Conservation (phyloP, 495 filamentous ascomycete genomes). For the Astrothelium macrocarpum region DNA sequence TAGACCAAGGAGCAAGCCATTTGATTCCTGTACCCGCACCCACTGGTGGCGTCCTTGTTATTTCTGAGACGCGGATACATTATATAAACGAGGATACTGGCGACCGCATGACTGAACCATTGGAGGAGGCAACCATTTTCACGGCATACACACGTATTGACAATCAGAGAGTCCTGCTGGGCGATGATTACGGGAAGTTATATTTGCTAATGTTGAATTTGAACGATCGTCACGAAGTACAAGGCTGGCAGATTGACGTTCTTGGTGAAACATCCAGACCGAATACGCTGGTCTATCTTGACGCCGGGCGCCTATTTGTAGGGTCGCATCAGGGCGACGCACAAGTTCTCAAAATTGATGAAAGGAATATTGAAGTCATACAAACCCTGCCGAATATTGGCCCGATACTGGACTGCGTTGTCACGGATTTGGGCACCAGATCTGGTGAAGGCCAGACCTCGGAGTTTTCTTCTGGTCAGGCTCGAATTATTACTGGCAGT, state of each 20-base stretch:
- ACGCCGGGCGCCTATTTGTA: conserved; percentile 64
- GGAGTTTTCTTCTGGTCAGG: conserved; percentile 90
- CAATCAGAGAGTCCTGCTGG: conserved; percentile 68
- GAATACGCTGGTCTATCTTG: conserved; percentile 68
- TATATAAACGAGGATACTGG: conserved; percentile 69
- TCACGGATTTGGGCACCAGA: conserved; percentile 89
- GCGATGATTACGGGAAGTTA: conserved; percentile 79
- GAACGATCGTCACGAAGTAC: conserved; percentile 52
- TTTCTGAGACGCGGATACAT: conserved; percentile 74
- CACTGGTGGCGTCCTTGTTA: conserved; percentile 51
- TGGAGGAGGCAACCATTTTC: conserved; percentile 70
- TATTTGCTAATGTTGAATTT: conserved; percentile 68
- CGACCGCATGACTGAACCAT: conserved; percentile 46
- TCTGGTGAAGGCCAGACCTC: conserved; percentile 67
- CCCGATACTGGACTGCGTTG: conserved; percentile 82
- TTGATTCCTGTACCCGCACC: conserved; percentile 73
- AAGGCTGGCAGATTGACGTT: conserved; percentile 54
- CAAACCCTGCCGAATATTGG: conserved; percentile 80
- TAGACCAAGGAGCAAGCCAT: conserved; percentile 66
- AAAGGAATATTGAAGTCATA: conserved; percentile 50
- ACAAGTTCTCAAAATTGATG: conserved; percentile 60
- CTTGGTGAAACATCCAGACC: conserved; percentile 66
- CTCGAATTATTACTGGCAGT: conserved; percentile 84
- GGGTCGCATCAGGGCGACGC: conserved; percentile 91
- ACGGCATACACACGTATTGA: conserved; percentile 82